Conservation (phyloP, 2,329 filamentous ascomycete genomes). For the Fusarium floridanum region DNA sequence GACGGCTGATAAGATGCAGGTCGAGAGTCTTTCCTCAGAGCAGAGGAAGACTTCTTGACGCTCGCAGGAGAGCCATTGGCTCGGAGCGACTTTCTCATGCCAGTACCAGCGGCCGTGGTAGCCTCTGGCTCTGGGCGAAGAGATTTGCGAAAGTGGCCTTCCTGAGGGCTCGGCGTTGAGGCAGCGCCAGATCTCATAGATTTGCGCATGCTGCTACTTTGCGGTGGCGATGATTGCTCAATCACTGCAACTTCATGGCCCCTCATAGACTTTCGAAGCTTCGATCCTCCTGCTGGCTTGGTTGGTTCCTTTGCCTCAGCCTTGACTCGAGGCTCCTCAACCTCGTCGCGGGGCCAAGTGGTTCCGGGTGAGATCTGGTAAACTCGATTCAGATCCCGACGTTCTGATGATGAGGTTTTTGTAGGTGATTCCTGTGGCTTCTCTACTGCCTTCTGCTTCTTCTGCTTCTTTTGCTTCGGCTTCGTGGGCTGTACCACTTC, state of each 20-base stretch:
- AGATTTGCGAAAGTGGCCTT: conserved; percentile 39
- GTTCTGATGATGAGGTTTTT: conserved; percentile 18
- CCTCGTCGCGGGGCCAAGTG: conserved; percentile 44
- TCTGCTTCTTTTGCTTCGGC: conserved; percentile 51
- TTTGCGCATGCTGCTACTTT: conserved; percentile 49
- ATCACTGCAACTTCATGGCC: conserved; percentile 42
- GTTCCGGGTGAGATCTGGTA: conserved; percentile 58
- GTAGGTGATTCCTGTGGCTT: conserved; percentile 10
- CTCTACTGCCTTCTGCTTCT: conserved; percentile 49
- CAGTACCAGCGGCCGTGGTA: conserved; percentile 5
- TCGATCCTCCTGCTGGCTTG: conserved; percentile 22
- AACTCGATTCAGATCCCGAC: conserved; percentile 40
- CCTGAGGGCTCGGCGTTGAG: conserved; percentile 11
- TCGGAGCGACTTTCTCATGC: conserved; percentile 44
- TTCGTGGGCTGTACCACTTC: conserved; percentile 38
- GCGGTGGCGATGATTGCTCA: conserved; percentile 21
- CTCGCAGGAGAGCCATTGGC: conserved; percentile 24
- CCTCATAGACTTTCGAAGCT: conserved; percentile 64
- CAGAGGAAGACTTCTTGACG: conserved; percentile 10
- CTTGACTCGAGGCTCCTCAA: conserved; percentile 15
- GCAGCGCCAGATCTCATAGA: conserved; percentile 46
- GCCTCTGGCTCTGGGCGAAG: conserved; percentile 37
- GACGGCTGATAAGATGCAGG: conserved; percentile 50
- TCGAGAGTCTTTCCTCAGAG: conserved; percentile 30
- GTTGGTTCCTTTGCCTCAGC: conserved; percentile 2